Evolutionary conservation across 2,329 filamentous ascomycete species (phyloP), one percentile per base, ranked within the genome.

Genomic region (Lecanicillium sp.): DNA sequence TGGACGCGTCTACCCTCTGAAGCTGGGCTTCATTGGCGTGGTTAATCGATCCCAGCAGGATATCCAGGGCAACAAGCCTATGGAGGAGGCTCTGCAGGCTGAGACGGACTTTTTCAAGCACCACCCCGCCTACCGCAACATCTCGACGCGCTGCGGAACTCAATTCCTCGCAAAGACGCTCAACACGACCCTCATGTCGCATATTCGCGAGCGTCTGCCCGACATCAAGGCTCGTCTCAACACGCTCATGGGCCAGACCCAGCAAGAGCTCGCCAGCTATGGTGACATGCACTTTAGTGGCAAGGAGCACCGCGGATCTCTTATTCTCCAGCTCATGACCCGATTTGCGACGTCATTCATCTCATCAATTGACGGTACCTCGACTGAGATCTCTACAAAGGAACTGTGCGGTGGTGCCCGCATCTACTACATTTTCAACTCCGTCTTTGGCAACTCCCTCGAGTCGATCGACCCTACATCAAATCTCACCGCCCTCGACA

Each of bases 371-470:
- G 92, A 98, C 57, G 92, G 92, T 70, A 98, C 92, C 7, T 97
- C 90, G 5, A 95, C 89, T 12, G 90, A 98, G 58, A 98, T 98
- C 45, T 97, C 92, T 14, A 98, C 92, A 28, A 97, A 98, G 64
- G 92, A 97, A 64, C 78, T 97, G 10, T 95, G 89, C 53, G 89
- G 89, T 56, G 89, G 89, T 57, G 89, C 89, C 33, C 79, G 90
- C 43, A 96, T 97, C 55, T 97, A 97, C 68, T 96, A 97, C 65
- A 96, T 97, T 50, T 97, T 96, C 74, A 97, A 97, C 66, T 95
- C 89, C 5, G 90, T 97, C 31, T 98, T 97, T 61, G 92, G 92
- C 43, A 96, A 90, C 62, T 94, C 90, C 15, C 71, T 98, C 36
- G 92, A 98, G 60, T 85, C 88, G 17, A 95, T 98, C 50, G 90